Evolutionary conservation across 192 early-diverging fungal species (phyloP), one percentile per base, ranked within the genome.

Genomic region (Coemansia sp.): DNA sequence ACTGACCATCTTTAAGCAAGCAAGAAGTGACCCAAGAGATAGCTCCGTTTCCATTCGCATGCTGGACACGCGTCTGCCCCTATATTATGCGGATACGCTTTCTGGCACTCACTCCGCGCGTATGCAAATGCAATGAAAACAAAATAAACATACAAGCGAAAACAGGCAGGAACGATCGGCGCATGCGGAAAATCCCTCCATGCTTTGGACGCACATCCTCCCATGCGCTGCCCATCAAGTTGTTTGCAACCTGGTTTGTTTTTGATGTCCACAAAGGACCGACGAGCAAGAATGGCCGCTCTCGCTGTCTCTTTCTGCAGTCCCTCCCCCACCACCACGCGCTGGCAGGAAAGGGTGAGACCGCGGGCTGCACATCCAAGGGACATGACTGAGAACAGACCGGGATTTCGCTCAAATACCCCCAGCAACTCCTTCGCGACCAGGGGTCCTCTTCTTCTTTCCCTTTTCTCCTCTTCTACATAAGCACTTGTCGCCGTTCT

Each of bases 261-360:
- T 34, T 56, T 56, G 55, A 38, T 56, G 32, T 56, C 37, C 56
- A 57, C 56, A 57, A 57, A 57, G 55, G 24, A 15, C 46, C 24
- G 26, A n/a, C 7, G 12, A 24, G 46, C 7, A 26, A 27, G 46
- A 29, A 14, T 8, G 33, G 33, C 19, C 18, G 26, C 57, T 26
- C 27, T 43, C 56, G 19, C 9, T 41, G 12, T 32, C 39, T n/a
- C 39, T 40, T 43, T 40, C 39, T 58, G 37, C 22, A 19, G 24
- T 29, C 26, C 27, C 46, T 26, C 24, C n/a, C n/a, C n/a, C n/a
- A n/a, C n/a, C n/a, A n/a, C n/a, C 46, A 14, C 15, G 46, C 46
- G 26, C 24, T 48, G 21, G 21, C 21, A 48, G 24, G 15, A n/a
- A 3, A 40, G 24, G 21, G 24, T 24, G 46, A 14, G 46, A 50